Evolutionary conservation across 176 grass and related monocot species (phyloP).

Genomic region (Dactylis glomerata): DNA sequence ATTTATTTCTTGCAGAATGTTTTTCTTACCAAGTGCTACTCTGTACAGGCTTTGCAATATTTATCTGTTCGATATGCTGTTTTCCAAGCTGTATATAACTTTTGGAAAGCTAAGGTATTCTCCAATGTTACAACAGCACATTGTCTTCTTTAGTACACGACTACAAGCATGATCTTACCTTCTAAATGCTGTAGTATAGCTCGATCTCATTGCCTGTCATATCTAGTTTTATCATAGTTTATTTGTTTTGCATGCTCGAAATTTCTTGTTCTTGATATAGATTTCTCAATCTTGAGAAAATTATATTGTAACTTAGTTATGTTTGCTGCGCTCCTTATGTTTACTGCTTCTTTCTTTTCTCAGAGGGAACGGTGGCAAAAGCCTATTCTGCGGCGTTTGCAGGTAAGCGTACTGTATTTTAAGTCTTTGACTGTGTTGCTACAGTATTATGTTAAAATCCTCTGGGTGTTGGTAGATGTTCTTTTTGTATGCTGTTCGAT

Average conservation of each 20-base stretch:
- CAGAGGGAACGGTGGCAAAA: conserved; percentile 96
- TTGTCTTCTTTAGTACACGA: neutral
- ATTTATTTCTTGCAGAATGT: conserved; percentile 12
- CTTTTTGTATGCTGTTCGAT: conserved; percentile 9
- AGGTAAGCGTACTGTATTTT: conserved; percentile 52
- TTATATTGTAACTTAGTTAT: neutral
- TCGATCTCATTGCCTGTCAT: neutral
- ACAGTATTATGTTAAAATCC: neutral
- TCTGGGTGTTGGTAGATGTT: neutral
- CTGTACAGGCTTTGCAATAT: conserved; percentile 70
- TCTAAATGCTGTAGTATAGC: conserved; percentile 16
- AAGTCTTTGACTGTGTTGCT: conserved; percentile 13
- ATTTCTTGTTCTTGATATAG: neutral
- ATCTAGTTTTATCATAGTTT: neutral
- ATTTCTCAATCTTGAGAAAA: conserved; percentile 2
- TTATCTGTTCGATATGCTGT: conserved; percentile 60
- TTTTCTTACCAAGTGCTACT: conserved; percentile 38
- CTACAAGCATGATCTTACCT: neutral
- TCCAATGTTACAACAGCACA: neutral
- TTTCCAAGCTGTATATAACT: conserved; percentile 91
- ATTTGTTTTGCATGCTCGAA: neutral
- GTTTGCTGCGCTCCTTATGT: conserved; percentile 16
- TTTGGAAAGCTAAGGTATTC: conserved; percentile 93
- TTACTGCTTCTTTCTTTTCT: conserved; percentile 32
- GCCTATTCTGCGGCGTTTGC: conserved; percentile 90